phyloP scores from a whole-genome alignment of 148 eudicot genomes.

The Hydrangea macrophylla region DNA sequence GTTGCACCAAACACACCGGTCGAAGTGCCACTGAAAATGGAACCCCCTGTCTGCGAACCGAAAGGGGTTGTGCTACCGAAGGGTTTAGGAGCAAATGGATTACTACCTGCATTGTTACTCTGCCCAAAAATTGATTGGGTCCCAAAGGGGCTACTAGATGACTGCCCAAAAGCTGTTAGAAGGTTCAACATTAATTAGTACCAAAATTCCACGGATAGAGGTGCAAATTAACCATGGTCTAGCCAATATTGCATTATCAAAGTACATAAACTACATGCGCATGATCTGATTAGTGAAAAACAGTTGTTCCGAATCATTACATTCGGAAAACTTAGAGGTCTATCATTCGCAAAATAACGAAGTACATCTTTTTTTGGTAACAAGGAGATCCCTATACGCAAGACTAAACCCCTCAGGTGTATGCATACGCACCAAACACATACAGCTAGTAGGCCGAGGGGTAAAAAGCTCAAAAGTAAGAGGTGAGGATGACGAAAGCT shows the following conservation, averaged over 20 bases:
- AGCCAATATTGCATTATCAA: not conserved
- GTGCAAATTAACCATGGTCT: not conserved
- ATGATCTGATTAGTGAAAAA: too few species aligned
- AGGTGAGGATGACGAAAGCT: too few species aligned
- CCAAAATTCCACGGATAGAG: not conserved
- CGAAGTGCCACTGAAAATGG: slow-evolving; percentile 82
- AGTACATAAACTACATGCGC: too few species aligned
- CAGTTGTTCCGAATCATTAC: too few species aligned
- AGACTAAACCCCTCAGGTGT: too few species aligned
- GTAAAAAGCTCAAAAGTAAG: too few species aligned
- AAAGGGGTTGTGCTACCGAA: slow-evolving; percentile 75
- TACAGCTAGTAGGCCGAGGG: too few species aligned
- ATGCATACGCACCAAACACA: too few species aligned
- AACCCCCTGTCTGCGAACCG: slow-evolving; percentile 80
- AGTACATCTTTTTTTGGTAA: not conserved
- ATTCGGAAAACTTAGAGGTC: too few species aligned
- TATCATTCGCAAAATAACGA: too few species aligned
- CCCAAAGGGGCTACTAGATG: slow-evolving; percentile 72
- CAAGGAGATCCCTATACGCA: too few species aligned
- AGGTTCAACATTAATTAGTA: slow-evolving; percentile 7
- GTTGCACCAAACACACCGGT: slow-evolving; percentile 86
- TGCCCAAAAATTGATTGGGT: slow-evolving; percentile 88
- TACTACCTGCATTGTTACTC: slow-evolving; percentile 49
- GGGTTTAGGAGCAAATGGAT: slow-evolving; percentile 88
- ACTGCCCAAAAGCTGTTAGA: slow-evolving; percentile 88